Evolutionary conservation across 768 basidiomycete genomes (phyloP).

Genomic region (Boletales sp.): DNA sequence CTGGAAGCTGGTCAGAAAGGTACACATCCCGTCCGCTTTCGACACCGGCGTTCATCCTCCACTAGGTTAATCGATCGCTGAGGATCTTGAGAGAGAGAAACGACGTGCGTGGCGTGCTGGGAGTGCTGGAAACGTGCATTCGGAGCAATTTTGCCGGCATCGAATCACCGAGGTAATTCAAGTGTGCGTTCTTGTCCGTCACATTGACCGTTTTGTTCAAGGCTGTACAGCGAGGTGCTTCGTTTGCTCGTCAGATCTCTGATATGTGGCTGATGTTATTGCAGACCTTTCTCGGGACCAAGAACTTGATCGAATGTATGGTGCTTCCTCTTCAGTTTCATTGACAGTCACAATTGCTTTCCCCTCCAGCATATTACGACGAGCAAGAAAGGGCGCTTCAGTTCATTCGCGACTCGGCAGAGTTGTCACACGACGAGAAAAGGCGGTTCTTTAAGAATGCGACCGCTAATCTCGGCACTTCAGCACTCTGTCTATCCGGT

Average conservation of each 20-base stretch:
- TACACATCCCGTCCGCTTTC: slow-evolving; percentile 16
- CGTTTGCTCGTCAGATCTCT: background rate
- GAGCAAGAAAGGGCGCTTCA: slow-evolving; percentile 76
- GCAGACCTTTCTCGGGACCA: slow-evolving; percentile 90
- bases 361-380: slow-evolving; percentile 65
- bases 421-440: slow-evolving; percentile 84
- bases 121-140: slow-evolving; percentile 87
- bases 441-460: slow-evolving; percentile 85
- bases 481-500: slow-evolving; percentile 93
- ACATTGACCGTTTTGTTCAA: slow-evolving; percentile 26
- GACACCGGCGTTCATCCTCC: background rate
- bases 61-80: slow-evolving; percentile 72
- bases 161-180: slow-evolving; percentile 69
- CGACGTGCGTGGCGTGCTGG: slow-evolving; percentile 83
- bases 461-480: slow-evolving; percentile 86
- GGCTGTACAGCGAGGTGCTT: slow-evolving; percentile 82
- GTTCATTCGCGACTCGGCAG: slow-evolving; percentile 69
- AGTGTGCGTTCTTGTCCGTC: background rate
- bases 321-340: background rate
- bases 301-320: slow-evolving; percentile 82
- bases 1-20: slow-evolving; percentile 81
- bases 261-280: slow-evolving; percentile 11
- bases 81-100: slow-evolving; percentile 65
- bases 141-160: slow-evolving; percentile 91
- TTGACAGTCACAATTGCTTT: slow-evolving; percentile 1